A percentile compares a stretch with the other conserved stretches of the same genome.
phyloP scores from a whole-genome alignment of 2,329 filamentous ascomycete genomes.

The Penicillium aurantiogriseum region DNA sequence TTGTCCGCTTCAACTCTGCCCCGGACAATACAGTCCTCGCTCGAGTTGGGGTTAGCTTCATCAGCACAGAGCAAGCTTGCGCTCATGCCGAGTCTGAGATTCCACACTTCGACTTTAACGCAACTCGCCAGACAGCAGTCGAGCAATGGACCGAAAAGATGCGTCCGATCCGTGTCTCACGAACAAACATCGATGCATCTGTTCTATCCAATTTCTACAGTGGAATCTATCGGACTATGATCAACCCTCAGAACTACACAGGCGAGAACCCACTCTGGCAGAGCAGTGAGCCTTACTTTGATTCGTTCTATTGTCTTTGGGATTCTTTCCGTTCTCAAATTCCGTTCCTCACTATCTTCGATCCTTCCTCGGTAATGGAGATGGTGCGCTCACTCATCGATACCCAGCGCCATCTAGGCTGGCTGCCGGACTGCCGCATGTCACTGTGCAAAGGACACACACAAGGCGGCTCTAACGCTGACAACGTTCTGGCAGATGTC shows the following conservation, averaged over 20 bases:
- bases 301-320: constrained; percentile 75
- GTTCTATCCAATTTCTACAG: constrained; percentile 62
- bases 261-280: constrained; percentile 68
- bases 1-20: constrained; percentile 59
- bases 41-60: constrained; percentile 68
- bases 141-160: constrained; percentile 60
- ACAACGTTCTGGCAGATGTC: constrained; percentile 65
- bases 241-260: constrained; percentile 70
- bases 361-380: constrained; percentile 59
- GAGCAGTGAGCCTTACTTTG: constrained; percentile 66
- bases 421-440: constrained; percentile 73
- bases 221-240: constrained; percentile 66
- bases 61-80: constrained; percentile 65
- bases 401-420: constrained; percentile 67
- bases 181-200: constrained; percentile 29
- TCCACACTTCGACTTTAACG: constrained; percentile 61
- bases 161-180: constrained; percentile 37
- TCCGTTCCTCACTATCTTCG: constrained; percentile 66
- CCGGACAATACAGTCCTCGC: constrained; percentile 54
- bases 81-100: constrained; percentile 66
- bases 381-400: constrained; percentile 71
- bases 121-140: constrained; percentile 52
- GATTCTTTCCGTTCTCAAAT: constrained; percentile 68
- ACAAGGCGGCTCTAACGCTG: constrained; percentile 71
- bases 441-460: constrained; percentile 67